phyloP scores from a whole-genome alignment of 116 monocot species.

The Dioscorea cayenensis region DNA sequence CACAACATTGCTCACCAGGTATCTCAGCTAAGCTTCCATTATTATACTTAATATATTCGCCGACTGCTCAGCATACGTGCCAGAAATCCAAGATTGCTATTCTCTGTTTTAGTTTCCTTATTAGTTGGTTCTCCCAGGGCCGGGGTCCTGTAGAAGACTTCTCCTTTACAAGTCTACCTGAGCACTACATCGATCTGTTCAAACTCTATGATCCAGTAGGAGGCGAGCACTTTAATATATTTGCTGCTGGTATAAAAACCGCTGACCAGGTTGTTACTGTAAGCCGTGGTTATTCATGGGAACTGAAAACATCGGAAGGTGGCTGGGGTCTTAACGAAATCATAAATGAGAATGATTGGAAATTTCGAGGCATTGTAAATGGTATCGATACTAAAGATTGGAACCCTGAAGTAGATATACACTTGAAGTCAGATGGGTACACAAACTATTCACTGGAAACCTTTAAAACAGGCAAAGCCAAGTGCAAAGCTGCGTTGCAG shows the following conservation, averaged over 20 bases:
- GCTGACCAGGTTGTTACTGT: conserved; percentile 80
- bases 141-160: conserved; percentile 74
- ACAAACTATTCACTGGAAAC: conserved; percentile 72
- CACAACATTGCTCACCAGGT: conserved; percentile 98
- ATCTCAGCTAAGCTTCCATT: neutral
- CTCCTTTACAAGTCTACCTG: conserved; percentile 36
- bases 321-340: conserved; percentile 86
- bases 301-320: conserved; percentile 75
- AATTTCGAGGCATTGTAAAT: conserved; percentile 79
- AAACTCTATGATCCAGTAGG: conserved; percentile 66
- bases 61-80: neutral
- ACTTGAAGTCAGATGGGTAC: conserved; percentile 76
- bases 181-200: conserved; percentile 59
- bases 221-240: conserved; percentile 81
- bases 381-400: conserved; percentile 76
- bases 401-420: conserved; percentile 62
- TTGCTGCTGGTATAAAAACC: conserved; percentile 68
- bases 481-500: conserved; percentile 85
- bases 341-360: conserved; percentile 75
- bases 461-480: conserved; percentile 47
- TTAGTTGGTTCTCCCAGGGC: conserved; percentile 39
- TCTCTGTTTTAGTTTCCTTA: neutral
- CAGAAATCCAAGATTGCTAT: neutral
- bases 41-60: neutral
- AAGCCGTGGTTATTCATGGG: conserved; percentile 85